Percentiles rank a stretch among this genome's conserved stretches.
These are phyloP conservation scores for Venturia pyrina DNA, from an alignment of 2,329 filamentous ascomycete genomes.

Conservation along the genomic window DNA sequence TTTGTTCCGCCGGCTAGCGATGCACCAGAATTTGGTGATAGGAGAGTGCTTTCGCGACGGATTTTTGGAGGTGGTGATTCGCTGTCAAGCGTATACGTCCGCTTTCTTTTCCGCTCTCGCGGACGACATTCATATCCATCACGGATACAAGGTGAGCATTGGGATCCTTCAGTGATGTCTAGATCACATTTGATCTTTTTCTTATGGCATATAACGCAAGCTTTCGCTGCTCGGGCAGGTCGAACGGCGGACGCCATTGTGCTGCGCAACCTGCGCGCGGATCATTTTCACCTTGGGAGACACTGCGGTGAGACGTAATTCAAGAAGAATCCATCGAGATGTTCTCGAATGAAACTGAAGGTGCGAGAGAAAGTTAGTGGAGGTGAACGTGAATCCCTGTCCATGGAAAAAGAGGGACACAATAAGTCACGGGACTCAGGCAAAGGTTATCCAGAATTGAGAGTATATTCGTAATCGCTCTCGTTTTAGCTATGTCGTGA, in stretches of 20 bases:
- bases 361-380: not conserved
- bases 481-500: not conserved
- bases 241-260: conserved; percentile 3
- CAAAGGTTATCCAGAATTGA: not conserved
- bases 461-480: not conserved
- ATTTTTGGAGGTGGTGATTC: conserved; percentile 20
- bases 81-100: conserved; percentile 22
- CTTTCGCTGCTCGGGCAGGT: conserved; percentile 19
- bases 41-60: conserved; percentile 12
- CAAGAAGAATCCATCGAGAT: not conserved
- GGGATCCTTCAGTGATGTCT: conserved; percentile 23
- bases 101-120: conserved; percentile 23
- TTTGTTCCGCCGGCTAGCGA: not conserved
- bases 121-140: conserved; percentile 25
- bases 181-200: conserved; percentile 28
- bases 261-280: not conserved
- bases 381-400: not conserved
- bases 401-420: not conserved
- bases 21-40: conserved; percentile 15
- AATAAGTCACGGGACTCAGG: not conserved
- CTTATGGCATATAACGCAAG: conserved; percentile 35
- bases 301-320: not conserved
- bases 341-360: not conserved
- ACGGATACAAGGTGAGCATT: conserved; percentile 28
- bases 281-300: not conserved